Base-by-base conservation (phyloP, 75 land plant genomes). In the Pinus albicaulis region DNA sequence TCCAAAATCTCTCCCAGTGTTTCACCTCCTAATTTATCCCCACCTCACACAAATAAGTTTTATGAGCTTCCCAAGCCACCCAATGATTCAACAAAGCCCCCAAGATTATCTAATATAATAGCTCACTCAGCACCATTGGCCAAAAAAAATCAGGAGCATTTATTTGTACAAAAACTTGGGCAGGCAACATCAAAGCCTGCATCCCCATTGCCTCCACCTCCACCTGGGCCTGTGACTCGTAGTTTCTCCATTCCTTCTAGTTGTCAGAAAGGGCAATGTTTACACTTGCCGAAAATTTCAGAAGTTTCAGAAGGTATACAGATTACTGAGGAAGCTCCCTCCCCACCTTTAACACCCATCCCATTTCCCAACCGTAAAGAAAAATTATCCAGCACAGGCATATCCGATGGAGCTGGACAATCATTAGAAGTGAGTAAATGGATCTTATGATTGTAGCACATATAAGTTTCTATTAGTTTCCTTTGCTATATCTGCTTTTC, bases 41-140 rank as follows among this genome's bases (percentile, higher is more conserved):
- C 90, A n/a, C 79, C 92, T 3, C 86, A 58, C 55, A 83, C 78
- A 62, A 86, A 72, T 70, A 86, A 87, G 74, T 84, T 90, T 72
- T 84, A 90, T 82, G 90, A 90, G 76, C 92, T 90, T 71, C 92
- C 92, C 44, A 74, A 86, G 71, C 92, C 92, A 16, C 92, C 92
- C 28, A 61, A 3, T 41, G 74, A 59, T 76, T 76, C 75, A 26
- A 41, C 69, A 3, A 80, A 74, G 74, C 57, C 82, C 0, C 56
- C 61, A 74, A 81, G 57, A 34, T 74, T 65, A 60, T n/a, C 63
- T 28, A 77, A 55, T 57, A 64, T 66, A 53, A 8, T 80, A 77
- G 84, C 87, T 59, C 89, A 90, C 63, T 90, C 92, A n/a, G 90
- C 87, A 25, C 90, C 89, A n/a, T 69, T 90, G 73, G 76, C 65